These are phyloP conservation scores for Yamadazyma buinensis DNA, from an alignment of 1,139 yeast genomes.

Conservation along the genomic window DNA sequence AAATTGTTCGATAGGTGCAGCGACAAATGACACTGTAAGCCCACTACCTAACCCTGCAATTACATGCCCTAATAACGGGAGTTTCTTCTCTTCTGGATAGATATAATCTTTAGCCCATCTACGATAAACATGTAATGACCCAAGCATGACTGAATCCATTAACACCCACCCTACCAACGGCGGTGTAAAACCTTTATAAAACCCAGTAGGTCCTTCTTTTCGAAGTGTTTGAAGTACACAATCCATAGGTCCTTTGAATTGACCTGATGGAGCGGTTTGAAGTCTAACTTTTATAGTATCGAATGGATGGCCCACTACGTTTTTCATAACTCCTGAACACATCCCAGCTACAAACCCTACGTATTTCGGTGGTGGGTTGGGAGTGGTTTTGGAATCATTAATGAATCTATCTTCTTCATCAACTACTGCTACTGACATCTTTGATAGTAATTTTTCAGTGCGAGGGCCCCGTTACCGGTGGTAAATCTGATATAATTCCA, in stretches of 20 bases:
- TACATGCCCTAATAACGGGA: conserved; percentile 73
- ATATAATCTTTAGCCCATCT: conserved; percentile 60
- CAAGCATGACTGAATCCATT: conserved; percentile 89
- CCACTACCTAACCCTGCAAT: conserved; percentile 83
- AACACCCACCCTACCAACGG: conserved; percentile 91
- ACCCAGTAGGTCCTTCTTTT: conserved; percentile 73
- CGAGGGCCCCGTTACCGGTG: conserved; percentile 4
- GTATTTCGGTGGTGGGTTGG: conserved; percentile 47
- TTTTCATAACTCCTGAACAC: conserved; percentile 81
- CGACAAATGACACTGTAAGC: conserved; percentile 87
- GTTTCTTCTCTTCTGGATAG: conserved; percentile 52
- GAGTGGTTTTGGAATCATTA: conserved; percentile 6
- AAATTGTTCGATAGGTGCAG: conserved; percentile 89
- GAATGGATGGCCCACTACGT: conserved; percentile 90
- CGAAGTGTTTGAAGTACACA: conserved; percentile 68
- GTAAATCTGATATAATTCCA: too few species aligned
- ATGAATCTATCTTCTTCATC: conserved; percentile 26
- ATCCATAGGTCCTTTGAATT: conserved; percentile 79
- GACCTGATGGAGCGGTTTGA: conserved; percentile 71
- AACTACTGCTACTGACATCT: conserved; percentile 22
- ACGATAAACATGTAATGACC: conserved; percentile 76
- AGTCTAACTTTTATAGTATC: conserved; percentile 86
- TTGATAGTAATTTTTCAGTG: conserved; percentile 1
- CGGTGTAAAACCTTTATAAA: conserved; percentile 88
- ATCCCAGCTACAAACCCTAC: conserved; percentile 86